phyloP scores from a whole-genome alignment of 2,329 filamentous ascomycete species.

The Pestalotiopsis sp. region DNA sequence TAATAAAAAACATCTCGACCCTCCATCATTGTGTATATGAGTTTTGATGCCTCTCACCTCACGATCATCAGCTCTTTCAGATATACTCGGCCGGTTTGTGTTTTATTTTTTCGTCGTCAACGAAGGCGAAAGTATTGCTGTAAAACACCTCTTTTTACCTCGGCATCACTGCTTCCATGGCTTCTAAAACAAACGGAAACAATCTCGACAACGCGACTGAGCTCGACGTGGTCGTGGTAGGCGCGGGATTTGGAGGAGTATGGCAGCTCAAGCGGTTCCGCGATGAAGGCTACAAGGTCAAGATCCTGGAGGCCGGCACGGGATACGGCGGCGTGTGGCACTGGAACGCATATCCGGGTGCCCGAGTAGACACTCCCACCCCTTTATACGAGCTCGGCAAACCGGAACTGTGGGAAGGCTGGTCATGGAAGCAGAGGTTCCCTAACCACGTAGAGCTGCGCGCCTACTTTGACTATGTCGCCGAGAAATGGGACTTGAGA shows the following conservation, averaged over 20 bases:
- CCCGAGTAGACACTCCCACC: slow-evolving; percentile 38
- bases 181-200: too few relatives aligned
- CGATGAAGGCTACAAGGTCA: slow-evolving; percentile 35
- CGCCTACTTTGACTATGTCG: slow-evolving; percentile 49
- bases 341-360: slow-evolving; percentile 46
- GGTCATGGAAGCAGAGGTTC: slow-evolving; percentile 44
- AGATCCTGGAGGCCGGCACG: slow-evolving; percentile 39
- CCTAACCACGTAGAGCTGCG: slow-evolving; percentile 42
- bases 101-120: too few relatives aligned
- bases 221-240: slow-evolving; percentile 40
- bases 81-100: too few relatives aligned
- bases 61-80: too few relatives aligned
- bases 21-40: too few relatives aligned
- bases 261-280: slow-evolving; percentile 38
- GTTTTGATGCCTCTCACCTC: too few relatives aligned
- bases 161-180: background rate
- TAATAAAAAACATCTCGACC: too few relatives aligned
- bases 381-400: slow-evolving; percentile 36
- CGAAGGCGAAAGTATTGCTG: too few relatives aligned
- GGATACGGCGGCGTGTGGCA: slow-evolving; percentile 46
- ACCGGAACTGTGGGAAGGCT: slow-evolving; percentile 44
- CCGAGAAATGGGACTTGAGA: slow-evolving; percentile 42
- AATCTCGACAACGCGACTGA: slow-evolving; percentile 13
- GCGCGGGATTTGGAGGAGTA: slow-evolving; percentile 39
- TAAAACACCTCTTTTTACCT: too few relatives aligned